Evolutionary conservation across 345 rosid genomes (phyloP).

Genomic region (Citrus sinensis): DVS_A1.0 CM039162.1:22141001-22141500

Average conservation of each 20-base stretch:
- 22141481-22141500: too few relatives aligned
- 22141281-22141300: too few relatives aligned
- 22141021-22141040: neutral
- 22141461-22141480: too few relatives aligned
- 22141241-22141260: neutral
- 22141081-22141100: neutral
- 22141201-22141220: neutral
- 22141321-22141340: too few relatives aligned
- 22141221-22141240: neutral
- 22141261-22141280: neutral
- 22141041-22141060: neutral
- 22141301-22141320: too few relatives aligned
- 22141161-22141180: neutral
- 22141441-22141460: too few relatives aligned
- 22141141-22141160: neutral
- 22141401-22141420: too few relatives aligned
- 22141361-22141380: too few relatives aligned
- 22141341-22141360: too few relatives aligned
- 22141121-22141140: neutral
- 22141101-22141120: neutral
- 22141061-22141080: neutral
- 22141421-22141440: too few relatives aligned
- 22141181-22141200: neutral
- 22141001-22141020: neutral
- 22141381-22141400: too few relatives aligned